Conservation (phyloP, 345 rosid species). For the Laguncularia racemosa region DNA sequence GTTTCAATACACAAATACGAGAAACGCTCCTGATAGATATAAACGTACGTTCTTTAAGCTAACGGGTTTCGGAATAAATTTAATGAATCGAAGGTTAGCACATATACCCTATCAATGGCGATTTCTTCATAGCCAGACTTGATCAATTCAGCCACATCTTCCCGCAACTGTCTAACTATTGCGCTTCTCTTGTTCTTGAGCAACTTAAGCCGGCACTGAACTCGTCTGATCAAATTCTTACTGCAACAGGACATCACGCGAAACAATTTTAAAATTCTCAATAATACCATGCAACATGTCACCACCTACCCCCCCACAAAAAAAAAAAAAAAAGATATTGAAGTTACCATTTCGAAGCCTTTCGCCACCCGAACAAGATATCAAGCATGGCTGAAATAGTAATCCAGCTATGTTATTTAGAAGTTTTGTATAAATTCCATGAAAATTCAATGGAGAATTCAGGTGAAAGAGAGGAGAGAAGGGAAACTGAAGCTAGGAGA, state of each 20-base stretch:
- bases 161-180: constrained; percentile 53
- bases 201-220: constrained; percentile 54
- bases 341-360: constrained; percentile 72
- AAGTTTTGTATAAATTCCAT: too few species aligned
- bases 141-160: constrained; percentile 60
- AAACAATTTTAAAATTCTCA: background rate
- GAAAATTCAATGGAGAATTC: too few species aligned
- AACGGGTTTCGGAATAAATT: too few species aligned
- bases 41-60: too few species aligned
- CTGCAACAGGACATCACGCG: constrained; percentile 25
- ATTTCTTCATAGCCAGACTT: constrained; percentile 36
- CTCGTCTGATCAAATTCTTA: constrained; percentile 47
- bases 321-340: background rate
- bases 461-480: background rate
- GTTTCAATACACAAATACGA: too few species aligned
- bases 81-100: background rate
- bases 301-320: too few species aligned
- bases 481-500: background rate
- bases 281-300: background rate
- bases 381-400: constrained; percentile 44
- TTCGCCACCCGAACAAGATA: constrained; percentile 62
- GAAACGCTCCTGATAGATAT: too few species aligned
- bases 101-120: constrained; percentile 47
- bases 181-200: constrained; percentile 58
- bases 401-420: too few species aligned